Base-by-base conservation (phyloP, 1,284 basidiomycete species). In the Sporisorium iseilematis-ciliati region DNA sequence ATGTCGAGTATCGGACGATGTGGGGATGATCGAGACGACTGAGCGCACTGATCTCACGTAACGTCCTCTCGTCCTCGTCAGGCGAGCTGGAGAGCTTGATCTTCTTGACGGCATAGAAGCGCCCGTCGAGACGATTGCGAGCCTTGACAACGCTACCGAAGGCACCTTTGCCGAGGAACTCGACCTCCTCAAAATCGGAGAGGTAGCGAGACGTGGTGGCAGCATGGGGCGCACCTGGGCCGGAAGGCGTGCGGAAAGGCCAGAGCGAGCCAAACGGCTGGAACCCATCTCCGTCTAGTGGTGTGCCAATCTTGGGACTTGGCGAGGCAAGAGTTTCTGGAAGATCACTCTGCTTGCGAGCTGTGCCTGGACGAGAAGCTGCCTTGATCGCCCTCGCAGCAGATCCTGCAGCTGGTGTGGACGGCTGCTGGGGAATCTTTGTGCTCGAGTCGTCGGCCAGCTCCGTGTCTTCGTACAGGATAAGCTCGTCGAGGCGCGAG, bases 141-240 rank as follows among this genome's bases (percentile, higher is more conserved):
- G 94, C 95, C 85, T 97, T 97, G 48, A 97, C 93, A 0, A 97
- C 95, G 23, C 93, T 92, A 0, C 95, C 94, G 84, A 95, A 98
- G 0, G 92, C 94, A 0, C 95, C 95, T 83, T 92, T 92, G 1
- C 95, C 95, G 7, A 86, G 75, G 52, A 84, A 83, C 46, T 82
- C 81, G 35, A 85, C 77, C 61, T 85, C 83, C 46, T 83, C 81
- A 53, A 85, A 85, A 69, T 85, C 84, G 23, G 75, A 80, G 18
- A 80, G 58, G 57, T 84, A 85, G 10, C 84, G 79, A 26, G 82
- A 83, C 8, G 70, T 56, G 18, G 75, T 29, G 0, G 55, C 48
- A 26, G 65, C 69, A 18, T 65, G 65, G 16, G 69, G 16, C 8
- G 54, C 54, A 4, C 65, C 52, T 4, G 63, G 31, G 12, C 62